Evolutionary conservation across 1,284 basidiomycete species (phyloP).

Genomic region (Pascua sp.): DNA sequence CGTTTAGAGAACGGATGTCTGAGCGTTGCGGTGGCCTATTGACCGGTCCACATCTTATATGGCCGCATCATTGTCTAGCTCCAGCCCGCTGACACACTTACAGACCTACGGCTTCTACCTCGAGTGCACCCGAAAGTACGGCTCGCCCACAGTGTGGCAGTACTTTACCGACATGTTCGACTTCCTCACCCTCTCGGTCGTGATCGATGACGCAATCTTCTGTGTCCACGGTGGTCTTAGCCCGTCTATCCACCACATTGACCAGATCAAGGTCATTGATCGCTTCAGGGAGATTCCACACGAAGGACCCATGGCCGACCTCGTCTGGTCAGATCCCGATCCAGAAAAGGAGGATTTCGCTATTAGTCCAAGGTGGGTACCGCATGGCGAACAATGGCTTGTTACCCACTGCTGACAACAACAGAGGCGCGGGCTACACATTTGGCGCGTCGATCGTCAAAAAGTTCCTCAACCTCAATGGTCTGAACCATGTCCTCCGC

Average conservation of each 20-base stretch:
- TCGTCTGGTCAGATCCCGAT: conserved; percentile 99
- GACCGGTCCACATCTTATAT: no score
- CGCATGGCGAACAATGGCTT: no score
- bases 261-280: conserved; percentile 99
- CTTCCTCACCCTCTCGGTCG: conserved; percentile 93
- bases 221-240: conserved; percentile 98
- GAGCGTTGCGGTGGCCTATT: conserved; percentile 18
- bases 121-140: conserved; percentile 97
- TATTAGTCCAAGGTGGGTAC: conserved; percentile 82
- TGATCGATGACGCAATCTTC: conserved; percentile 98
- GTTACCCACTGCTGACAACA: conserved; percentile 22
- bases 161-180: conserved; percentile 99
- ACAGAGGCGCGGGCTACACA: conserved; percentile 94
- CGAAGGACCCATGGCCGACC: conserved; percentile 99
- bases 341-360: conserved; percentile 99
- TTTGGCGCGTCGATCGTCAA: conserved; percentile 98
- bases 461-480: conserved; percentile 91
- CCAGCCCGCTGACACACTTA: conserved; percentile 1
- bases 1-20: conserved; percentile 48
- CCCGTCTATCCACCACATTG: conserved; percentile 97
- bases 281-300: conserved; percentile 99
- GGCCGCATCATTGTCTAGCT: not conserved
- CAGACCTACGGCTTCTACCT: conserved; percentile 99
- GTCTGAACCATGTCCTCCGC: conserved; percentile 94
- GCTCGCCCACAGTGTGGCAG: conserved; percentile 93